Conservation (phyloP, 208 protist species). For the Leishmania turanica region DNA sequence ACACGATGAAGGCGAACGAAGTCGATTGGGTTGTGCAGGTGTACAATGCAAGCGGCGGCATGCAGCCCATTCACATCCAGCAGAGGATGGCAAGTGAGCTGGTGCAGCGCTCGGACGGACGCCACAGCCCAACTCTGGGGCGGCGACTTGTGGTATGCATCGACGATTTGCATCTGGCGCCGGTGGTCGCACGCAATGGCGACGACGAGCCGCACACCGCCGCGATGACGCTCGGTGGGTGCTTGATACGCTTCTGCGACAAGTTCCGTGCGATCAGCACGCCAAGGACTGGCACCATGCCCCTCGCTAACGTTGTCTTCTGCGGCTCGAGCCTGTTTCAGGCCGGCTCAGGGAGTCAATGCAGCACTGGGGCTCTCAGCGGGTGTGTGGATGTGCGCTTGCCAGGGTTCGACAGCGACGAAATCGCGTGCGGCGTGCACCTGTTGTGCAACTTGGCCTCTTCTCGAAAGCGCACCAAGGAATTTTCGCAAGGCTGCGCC, state of each 20-base stretch:
- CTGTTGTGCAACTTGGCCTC: slow-evolving; percentile 63
- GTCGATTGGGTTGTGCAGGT: slow-evolving; percentile 57
- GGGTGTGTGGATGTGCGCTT: slow-evolving; percentile 60
- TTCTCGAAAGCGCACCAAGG: slow-evolving; percentile 50
- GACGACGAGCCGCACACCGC: background rate
- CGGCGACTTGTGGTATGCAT: slow-evolving; percentile 81
- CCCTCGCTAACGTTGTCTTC: slow-evolving; percentile 68
- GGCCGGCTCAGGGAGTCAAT: slow-evolving; percentile 5
- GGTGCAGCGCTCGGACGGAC: slow-evolving; percentile 42
- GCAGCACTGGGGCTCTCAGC: slow-evolving; percentile 25
- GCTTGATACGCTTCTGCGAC: slow-evolving; percentile 72
- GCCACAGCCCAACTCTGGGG: slow-evolving; percentile 63
- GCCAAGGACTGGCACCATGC: slow-evolving; percentile 58
- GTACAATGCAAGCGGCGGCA: slow-evolving; percentile 50
- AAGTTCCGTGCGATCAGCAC: slow-evolving; percentile 64
- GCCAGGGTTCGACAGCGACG: slow-evolving; percentile 57
- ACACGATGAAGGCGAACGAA: slow-evolving; percentile 50
- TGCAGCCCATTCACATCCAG: slow-evolving; percentile 53
- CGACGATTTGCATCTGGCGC: slow-evolving; percentile 81
- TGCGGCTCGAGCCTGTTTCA: slow-evolving; percentile 32
- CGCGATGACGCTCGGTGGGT: slow-evolving; percentile 35
- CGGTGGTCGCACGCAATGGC: slow-evolving; percentile 6
- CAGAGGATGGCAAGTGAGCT: slow-evolving; percentile 60
- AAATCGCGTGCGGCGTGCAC: slow-evolving; percentile 57
- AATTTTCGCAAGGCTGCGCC: slow-evolving; percentile 41